Percentiles rank a stretch among this genome's conserved stretches.
Conservation (phyloP, 2,329 filamentous ascomycete genomes). For the Zarea fungicola region DNA sequence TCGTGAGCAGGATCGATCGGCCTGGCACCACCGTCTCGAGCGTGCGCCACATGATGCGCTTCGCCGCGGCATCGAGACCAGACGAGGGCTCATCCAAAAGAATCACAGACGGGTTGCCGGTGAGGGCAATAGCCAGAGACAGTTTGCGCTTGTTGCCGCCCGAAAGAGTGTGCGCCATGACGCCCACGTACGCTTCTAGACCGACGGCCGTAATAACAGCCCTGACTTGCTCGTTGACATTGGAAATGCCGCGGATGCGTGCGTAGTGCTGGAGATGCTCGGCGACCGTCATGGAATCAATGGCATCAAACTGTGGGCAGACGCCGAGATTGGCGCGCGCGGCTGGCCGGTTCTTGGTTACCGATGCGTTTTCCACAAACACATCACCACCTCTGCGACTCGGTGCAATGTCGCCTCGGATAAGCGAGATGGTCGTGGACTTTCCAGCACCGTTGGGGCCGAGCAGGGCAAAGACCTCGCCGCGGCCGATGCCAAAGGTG, state of each 20-base stretch:
- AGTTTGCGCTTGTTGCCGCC: constrained; percentile 76
- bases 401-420: constrained; percentile 67
- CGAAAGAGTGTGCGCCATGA: constrained; percentile 63
- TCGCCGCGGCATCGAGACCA: constrained; percentile 69
- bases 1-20: constrained; percentile 65
- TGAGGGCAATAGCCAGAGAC: constrained; percentile 66
- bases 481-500: constrained; percentile 61
- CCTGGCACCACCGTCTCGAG: constrained; percentile 60
- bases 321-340: constrained; percentile 63
- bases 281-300: constrained; percentile 68
- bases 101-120: constrained; percentile 68
- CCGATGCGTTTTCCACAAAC: constrained; percentile 62
- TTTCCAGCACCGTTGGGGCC: constrained; percentile 77
- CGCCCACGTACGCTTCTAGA: constrained; percentile 52
- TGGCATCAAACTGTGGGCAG: constrained; percentile 68
- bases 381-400: constrained; percentile 52
- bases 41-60: constrained; percentile 71
- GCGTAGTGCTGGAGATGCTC: constrained; percentile 73
- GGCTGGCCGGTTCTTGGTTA: constrained; percentile 56
- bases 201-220: constrained; percentile 63
- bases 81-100: constrained; percentile 70
- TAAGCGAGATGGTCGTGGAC: constrained; percentile 64
- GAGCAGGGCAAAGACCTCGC: constrained; percentile 69
- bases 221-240: constrained; percentile 52
- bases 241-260: constrained; percentile 58